A percentile compares a stretch with the other conserved stretches of the same genome.
These are phyloP conservation scores for Candida sonorensis DNA, from an alignment of 805 yeast genomes.

Conservation along the genomic window DNA sequence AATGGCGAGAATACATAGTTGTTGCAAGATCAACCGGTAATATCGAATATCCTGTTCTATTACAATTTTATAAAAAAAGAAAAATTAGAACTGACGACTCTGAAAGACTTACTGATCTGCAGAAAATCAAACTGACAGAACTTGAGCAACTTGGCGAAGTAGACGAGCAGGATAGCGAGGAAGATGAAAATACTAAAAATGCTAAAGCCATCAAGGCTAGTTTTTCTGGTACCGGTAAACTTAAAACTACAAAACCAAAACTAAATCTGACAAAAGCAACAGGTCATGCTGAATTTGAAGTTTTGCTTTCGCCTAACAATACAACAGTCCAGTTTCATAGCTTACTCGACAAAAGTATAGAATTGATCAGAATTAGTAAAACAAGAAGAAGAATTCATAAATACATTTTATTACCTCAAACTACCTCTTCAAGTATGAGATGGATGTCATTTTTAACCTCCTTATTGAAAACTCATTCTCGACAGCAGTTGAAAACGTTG, in stretches of 20 bases:
- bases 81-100: conserved; percentile 25
- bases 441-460: conserved; percentile 60
- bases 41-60: conserved; percentile 40
- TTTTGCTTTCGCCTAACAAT: conserved; percentile 14
- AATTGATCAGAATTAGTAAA: conserved; percentile 32
- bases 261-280: conserved; percentile 2
- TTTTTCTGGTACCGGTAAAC: too few species aligned
- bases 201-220: too few species aligned
- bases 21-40: conserved; percentile 62
- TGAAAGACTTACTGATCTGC: conserved; percentile 4
- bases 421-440: conserved; percentile 44
- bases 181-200: background rate
- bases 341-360: conserved; percentile 62
- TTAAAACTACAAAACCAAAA: too few species aligned
- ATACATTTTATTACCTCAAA: conserved; percentile 51
- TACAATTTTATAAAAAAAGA: conserved; percentile 56
- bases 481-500: conserved; percentile 8
- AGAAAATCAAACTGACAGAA: conserved; percentile 3
- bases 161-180: too few species aligned
- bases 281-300: conserved; percentile 12
- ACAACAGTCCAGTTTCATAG: conserved; percentile 50
- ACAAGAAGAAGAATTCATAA: conserved; percentile 7
- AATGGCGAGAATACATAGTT: conserved; percentile 77
- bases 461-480: conserved; percentile 30
- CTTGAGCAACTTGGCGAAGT: too few species aligned